Conservation (phyloP, 768 basidiomycete genomes). For the Russula foetens region DNA sequence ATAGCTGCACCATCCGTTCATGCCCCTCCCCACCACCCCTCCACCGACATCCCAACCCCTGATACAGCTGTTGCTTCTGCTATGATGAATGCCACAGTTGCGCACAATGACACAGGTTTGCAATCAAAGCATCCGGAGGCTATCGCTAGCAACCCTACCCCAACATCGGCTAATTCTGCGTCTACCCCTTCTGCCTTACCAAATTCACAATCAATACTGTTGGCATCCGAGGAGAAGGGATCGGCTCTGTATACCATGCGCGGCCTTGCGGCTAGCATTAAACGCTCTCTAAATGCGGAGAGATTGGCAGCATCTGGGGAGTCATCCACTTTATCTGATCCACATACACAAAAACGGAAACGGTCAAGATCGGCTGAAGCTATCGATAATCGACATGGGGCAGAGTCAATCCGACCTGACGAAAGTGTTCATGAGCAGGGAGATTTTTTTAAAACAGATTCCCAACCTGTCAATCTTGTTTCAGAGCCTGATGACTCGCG, state of each 20-base stretch:
- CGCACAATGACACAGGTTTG: background rate
- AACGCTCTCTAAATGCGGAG: conserved; percentile 14
- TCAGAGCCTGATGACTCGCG: background rate
- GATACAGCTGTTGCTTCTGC: background rate
- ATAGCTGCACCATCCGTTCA: background rate
- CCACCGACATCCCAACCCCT: background rate
- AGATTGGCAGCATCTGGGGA: background rate
- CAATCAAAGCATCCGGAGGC: background rate
- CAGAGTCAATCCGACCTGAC: background rate
- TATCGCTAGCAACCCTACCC: background rate
- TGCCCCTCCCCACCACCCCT: background rate
- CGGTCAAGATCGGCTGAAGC: background rate
- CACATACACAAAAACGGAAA: background rate
- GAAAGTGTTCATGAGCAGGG: background rate
- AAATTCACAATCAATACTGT: conserved; percentile 8
- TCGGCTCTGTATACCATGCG: conserved; percentile 3
- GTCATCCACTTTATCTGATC: background rate
- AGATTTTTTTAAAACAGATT: background rate
- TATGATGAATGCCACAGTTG: background rate
- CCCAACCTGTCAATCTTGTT: background rate
- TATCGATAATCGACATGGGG: background rate
- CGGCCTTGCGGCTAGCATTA: conserved; percentile 15
- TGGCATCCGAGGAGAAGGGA: conserved; percentile 3
- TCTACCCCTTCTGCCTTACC: background rate
- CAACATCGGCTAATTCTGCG: background rate